Conservation (phyloP, 2,329 filamentous ascomycete species). For the Torrubiella hemipterigena region DNA sequence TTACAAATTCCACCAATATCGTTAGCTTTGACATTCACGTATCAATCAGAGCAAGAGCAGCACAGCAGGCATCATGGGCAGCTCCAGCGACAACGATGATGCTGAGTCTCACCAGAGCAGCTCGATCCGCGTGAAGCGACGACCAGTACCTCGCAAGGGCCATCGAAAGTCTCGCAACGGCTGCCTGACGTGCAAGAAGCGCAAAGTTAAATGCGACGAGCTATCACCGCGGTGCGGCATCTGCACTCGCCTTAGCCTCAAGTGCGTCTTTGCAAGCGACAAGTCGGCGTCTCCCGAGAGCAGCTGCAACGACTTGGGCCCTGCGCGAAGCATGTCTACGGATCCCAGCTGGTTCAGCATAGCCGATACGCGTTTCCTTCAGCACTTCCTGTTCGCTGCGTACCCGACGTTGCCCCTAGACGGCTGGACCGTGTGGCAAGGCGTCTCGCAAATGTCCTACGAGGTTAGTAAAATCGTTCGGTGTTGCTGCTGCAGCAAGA, state of each 20-base stretch:
- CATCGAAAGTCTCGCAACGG: conserved; percentile 21
- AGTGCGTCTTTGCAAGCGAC: conserved; percentile 18
- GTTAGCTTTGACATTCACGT: no score
- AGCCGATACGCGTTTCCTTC: conserved; percentile 38
- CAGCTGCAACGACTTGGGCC: background rate
- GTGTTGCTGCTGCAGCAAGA: no score
- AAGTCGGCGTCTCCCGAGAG: conserved; percentile 3
- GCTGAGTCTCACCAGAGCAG: background rate
- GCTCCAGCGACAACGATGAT: background rate
- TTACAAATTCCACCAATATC: no score
- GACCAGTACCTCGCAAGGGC: conserved; percentile 20
- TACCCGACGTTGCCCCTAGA: conserved; percentile 26
- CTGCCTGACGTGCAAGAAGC: conserved; percentile 19
- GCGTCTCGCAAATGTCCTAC: conserved; percentile 24
- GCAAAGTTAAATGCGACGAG: conserved; percentile 34
- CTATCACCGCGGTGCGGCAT: conserved; percentile 19
- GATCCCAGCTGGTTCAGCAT: conserved; percentile 20
- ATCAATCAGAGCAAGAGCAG: no score
- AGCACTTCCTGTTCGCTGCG: conserved; percentile 36
- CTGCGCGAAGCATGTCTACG: conserved; percentile 8
- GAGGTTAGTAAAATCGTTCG: no score
- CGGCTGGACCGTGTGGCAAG: conserved; percentile 22
- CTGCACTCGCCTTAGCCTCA: conserved; percentile 22
- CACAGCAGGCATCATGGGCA: no score
- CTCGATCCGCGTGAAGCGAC: conserved; percentile 10